Conservation (phyloP, 805 yeast genomes). For the Candida ulmi region DNA sequence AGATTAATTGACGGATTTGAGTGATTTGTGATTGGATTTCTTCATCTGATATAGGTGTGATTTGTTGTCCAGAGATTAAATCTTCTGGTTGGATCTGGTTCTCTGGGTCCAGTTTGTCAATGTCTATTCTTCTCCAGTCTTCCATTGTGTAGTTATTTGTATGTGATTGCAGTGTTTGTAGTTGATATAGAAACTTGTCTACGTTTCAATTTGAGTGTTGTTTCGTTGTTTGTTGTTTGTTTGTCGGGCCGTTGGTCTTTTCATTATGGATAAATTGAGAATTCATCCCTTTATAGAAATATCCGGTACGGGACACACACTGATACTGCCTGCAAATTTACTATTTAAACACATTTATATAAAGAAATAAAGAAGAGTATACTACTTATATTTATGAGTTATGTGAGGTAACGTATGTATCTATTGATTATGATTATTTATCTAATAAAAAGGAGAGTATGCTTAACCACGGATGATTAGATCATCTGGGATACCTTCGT, state of each 20-base stretch:
- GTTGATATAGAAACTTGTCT: too few species aligned
- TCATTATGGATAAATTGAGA: too few species aligned
- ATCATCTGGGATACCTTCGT: slow-evolving; percentile 86
- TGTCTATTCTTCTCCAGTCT: slow-evolving; percentile 92
- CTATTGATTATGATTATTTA: too few species aligned
- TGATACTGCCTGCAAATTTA: not conserved
- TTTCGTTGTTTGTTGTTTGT: not conserved
- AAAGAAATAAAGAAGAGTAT: too few species aligned
- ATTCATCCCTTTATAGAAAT: not conserved
- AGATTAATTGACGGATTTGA: slow-evolving; percentile 54
- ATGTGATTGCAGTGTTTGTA: too few species aligned
- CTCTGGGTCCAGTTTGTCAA: slow-evolving; percentile 87
- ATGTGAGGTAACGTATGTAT: too few species aligned
- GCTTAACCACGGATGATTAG: slow-evolving; percentile 30
- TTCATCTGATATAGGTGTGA: slow-evolving; percentile 36
- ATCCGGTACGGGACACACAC: not conserved
- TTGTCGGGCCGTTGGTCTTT: too few species aligned
- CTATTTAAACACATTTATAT: too few species aligned
- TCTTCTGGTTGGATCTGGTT: slow-evolving; percentile 56
- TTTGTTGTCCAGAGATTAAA: slow-evolving; percentile 39
- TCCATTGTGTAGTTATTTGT: slow-evolving; percentile 39
- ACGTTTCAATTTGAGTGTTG: not conserved
- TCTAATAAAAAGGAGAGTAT: not conserved
- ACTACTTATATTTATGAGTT: too few species aligned
- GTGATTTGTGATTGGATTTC: slow-evolving; percentile 52